phyloP scores from a whole-genome alignment of 768 basidiomycete genomes.

The Russula compacta region DNA sequence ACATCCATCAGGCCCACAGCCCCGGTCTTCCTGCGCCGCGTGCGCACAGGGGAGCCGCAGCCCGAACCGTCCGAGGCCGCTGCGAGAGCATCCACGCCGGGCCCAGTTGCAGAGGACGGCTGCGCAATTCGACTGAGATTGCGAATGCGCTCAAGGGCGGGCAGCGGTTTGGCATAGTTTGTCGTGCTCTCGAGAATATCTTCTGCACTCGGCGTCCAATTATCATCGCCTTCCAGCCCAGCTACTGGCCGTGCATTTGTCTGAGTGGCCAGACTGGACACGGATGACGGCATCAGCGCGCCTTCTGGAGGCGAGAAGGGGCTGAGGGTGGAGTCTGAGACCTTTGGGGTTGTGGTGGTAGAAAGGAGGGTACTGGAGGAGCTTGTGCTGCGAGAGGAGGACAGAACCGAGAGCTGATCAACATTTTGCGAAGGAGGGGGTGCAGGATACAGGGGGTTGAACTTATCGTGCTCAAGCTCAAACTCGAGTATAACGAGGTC shows the following conservation, averaged over 20 bases:
- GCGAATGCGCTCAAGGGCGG: background rate
- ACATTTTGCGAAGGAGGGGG: slow-evolving; percentile 17
- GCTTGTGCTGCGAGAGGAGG: slow-evolving; percentile 36
- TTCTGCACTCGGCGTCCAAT: background rate
- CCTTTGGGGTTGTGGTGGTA: background rate
- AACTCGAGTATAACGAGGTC: slow-evolving; percentile 66
- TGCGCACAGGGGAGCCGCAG: background rate
- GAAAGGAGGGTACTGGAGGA: slow-evolving; percentile 22
- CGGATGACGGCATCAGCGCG: background rate
- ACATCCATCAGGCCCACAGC: background rate
- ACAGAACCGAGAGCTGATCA: slow-evolving; percentile 19
- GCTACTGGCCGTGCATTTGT: no score
- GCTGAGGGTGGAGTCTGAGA: background rate
- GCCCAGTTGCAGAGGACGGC: background rate
- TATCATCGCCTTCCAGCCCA: background rate
- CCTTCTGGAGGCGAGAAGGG: no score
- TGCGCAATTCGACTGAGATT: background rate
- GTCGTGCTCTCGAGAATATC: background rate
- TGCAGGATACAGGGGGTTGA: slow-evolving; percentile 61
- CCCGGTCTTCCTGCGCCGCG: background rate
- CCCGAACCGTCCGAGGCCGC: background rate
- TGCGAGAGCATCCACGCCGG: background rate
- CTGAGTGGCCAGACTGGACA: background rate
- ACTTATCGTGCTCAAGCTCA: slow-evolving; percentile 59
- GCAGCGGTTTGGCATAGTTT: background rate